Evolutionary conservation across 768 basidiomycete species (phyloP).

Genomic region (Termitomyces sp.): DNA sequence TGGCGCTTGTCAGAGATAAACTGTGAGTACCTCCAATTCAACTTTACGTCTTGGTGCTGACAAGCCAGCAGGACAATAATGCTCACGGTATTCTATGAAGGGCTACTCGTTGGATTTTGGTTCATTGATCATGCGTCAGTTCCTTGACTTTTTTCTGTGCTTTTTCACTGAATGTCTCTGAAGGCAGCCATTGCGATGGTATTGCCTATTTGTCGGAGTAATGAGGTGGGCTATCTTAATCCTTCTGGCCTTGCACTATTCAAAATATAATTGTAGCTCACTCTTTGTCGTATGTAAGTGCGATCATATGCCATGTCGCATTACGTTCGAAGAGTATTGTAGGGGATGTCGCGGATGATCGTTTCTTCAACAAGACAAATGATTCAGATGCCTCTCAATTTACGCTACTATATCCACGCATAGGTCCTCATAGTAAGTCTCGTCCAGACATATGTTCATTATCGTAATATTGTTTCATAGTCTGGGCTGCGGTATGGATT

Average conservation of each 20-base stretch:
- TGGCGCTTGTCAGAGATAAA: conserved; percentile 86
- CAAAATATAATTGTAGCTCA: conserved; percentile 34
- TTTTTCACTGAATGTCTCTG: conserved; percentile 1
- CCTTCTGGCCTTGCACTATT: background rate
- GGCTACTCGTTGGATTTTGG: conserved; percentile 88
- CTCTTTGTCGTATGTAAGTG: conserved; percentile 83
- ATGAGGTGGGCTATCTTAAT: conserved; percentile 54
- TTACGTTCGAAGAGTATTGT: background rate
- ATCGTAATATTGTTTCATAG: conserved; percentile 27
- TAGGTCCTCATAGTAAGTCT: conserved; percentile 64
- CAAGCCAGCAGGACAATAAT: conserved; percentile 63
- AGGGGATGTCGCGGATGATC: conserved; percentile 92
- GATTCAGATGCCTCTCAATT: conserved; percentile 94
- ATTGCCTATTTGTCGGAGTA: conserved; percentile 75
- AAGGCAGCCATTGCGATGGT: conserved; percentile 80
- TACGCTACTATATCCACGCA: conserved; percentile 60
- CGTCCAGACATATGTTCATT: background rate
- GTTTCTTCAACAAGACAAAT: conserved; percentile 91
- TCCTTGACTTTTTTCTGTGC: background rate
- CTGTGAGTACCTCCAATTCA: conserved; percentile 48
- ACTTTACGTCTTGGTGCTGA: background rate
- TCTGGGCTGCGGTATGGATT: conserved; percentile 86
- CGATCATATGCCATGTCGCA: background rate
- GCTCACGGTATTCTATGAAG: conserved; percentile 79
- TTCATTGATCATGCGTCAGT: conserved; percentile 88